Base-by-base conservation (phyloP, 2,329 filamentous ascomycete genomes). In the Apiospora arundinis region DNA sequence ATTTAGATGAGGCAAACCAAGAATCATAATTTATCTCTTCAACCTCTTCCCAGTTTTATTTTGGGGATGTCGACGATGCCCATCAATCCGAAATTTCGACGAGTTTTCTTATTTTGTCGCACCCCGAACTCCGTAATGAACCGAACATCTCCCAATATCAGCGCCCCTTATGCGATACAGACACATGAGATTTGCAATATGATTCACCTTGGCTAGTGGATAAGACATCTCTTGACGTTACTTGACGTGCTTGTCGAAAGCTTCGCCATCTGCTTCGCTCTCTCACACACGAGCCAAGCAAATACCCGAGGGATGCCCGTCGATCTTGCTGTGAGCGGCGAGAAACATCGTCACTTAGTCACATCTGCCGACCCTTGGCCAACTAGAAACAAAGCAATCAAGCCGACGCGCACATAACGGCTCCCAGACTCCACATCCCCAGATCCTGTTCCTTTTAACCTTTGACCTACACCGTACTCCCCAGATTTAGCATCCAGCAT, bases 381-480 rank as follows among this genome's bases (percentile, higher is more conserved):
- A 23, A n/a, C 56, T 63, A 63, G 28, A 63, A 63, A 63, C 56
- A 63, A 63, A 21, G 32, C 21, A n/a, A 12, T 63, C 56, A 63
- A 63, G 56, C 21, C 28, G 32, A 40, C 56, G 37, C 56, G 21
- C 56, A n/a, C 23, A 32, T 2, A 18, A 28, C 23, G 25, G 25
- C 25, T 1, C 1, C 9, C 16, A 14, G 21, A 40, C 56, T 63
- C 56, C 56, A 63, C 56, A 63, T n/a, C 56, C 56, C 56, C 56
- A 63, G 56, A 63, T 28, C 56, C 56, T 63, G 37, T 40, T 6
- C 21, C 21, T 7, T 63, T 63, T 21, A 32, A 32, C 52, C 18
- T 63, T 63, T 21, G 18, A 32, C 52, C 42, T 45, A 32, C 32
- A 37, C 16, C 37, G 32, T 14, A n/a, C 56, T 23, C 56, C 56